Percentiles rank a stretch among this genome's conserved stretches.
Evolutionary conservation across 192 early-diverging fungal species (phyloP).

Genomic region (Rhizophagus prolifer): DNA sequence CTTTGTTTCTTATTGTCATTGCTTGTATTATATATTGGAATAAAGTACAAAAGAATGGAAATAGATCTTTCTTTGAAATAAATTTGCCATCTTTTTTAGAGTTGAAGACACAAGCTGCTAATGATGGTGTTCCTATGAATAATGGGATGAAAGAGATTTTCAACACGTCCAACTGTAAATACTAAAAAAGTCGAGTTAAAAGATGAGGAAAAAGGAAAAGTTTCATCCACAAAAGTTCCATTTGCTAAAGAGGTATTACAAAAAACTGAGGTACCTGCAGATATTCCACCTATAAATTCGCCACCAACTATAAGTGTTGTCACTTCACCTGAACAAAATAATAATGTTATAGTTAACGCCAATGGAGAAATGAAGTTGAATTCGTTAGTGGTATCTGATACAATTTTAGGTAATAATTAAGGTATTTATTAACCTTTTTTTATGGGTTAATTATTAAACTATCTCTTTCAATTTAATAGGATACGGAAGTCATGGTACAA

Average conservation of each 20-base stretch:
- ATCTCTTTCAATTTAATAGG: slow-evolving; percentile 46
- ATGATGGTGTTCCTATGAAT: not conserved
- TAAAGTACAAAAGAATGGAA: not conserved
- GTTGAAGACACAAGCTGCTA: not conserved
- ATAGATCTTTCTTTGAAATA: not conserved
- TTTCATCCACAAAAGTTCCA: not conserved
- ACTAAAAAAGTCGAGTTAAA: slow-evolving; percentile 9
- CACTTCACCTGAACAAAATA: not conserved
- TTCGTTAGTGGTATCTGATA: slow-evolving; percentile 60
- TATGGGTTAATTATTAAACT: not conserved
- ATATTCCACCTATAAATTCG: not conserved
- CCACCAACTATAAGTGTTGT: not conserved
- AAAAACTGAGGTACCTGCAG: not conserved
- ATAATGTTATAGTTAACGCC: slow-evolving; percentile 12
- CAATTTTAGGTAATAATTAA: slow-evolving; percentile 35
- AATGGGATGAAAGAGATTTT: not conserved
- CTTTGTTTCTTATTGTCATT: not conserved
- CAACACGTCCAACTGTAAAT: not conserved
- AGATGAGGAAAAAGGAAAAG: not conserved
- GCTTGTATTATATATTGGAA: slow-evolving; percentile 17
- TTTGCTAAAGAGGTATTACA: not conserved
- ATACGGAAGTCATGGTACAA: slow-evolving; percentile 95
- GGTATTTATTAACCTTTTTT: not conserved
- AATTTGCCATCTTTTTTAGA: not conserved
- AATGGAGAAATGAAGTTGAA: slow-evolving; percentile 42